Base-by-base conservation (phyloP, 305 asterid genomes). In the Rubia tinctorum region DNA sequence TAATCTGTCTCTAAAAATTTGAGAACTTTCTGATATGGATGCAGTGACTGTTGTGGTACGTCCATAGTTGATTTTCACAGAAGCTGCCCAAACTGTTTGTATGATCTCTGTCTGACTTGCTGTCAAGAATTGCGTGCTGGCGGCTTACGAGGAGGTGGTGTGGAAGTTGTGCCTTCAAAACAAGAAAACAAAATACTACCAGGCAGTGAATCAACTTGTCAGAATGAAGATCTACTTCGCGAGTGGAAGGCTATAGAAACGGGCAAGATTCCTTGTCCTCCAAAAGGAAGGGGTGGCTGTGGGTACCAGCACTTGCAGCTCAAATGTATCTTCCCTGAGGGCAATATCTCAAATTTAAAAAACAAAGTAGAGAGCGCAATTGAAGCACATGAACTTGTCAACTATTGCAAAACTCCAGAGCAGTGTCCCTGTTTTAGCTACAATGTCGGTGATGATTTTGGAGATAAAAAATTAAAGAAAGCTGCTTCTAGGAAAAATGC, bases 91-190 rank as follows among this genome's bases (percentile, higher is more conserved):
- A 59, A 30, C n/a, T 89, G 96, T 78, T 79, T 80, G 15, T 89
- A 84, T 68, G 96, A 89, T 83, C 88, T 89, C 63, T 89, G 93
- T 77, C 63, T 86, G 78, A 77, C 86, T 39, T 89, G 96, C 77
- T 87, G 91, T 71, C 80, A 64, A 72, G 93, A 89, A 82, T 74
- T 87, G 65, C 83, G 93, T 63, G 82, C 74, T 79, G 89, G 88
- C 73, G 73, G 80, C 75, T 76, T 86, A 71, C 79, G 44, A 73
- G 79, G 63, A 70, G 73, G 81, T 77, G 80, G 71, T 30, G 34
- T 30, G 34, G 2, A 30, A 30, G 34, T 30, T 30, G 34, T 30
- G 20, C 66, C 49, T 63, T 42, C 43, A 27, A 22, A 73, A 40
- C 20, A 18, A 47, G 62, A 59, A 59, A 42, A 15, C 15, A 66